A percentile compares a stretch with the other conserved stretches of the same genome.
Conservation (phyloP, 1,284 basidiomycete genomes). For the Boletus smithii region DNA sequence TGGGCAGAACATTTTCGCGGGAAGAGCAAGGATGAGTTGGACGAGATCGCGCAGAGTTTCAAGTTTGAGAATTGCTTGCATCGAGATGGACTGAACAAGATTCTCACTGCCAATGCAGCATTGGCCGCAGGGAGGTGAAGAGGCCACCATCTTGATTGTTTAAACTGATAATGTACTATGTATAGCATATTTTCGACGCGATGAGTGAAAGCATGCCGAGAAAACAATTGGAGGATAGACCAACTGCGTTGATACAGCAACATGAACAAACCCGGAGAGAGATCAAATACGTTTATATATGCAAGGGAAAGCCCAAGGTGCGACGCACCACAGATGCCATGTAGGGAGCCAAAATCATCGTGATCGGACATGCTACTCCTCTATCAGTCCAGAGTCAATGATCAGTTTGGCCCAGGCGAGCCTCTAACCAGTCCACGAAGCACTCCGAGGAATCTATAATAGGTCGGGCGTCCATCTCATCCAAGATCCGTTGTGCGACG, state of each 20-base stretch:
- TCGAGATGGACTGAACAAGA: conserved; percentile 48
- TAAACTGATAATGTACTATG: background rate
- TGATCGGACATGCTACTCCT: too few species aligned
- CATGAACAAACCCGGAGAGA: background rate
- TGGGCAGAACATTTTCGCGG: conserved; percentile 64
- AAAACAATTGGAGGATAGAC: too few species aligned
- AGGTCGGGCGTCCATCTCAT: conserved; percentile 38
- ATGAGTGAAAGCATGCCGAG: background rate
- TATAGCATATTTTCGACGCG: background rate
- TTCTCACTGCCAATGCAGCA: conserved; percentile 40
- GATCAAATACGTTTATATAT: background rate
- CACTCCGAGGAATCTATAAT: conserved; percentile 32
- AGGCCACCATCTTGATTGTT: too few species aligned
- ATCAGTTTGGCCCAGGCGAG: conserved; percentile 37
- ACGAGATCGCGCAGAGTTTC: conserved; percentile 60
- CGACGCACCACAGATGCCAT: background rate
- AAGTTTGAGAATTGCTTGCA: conserved; percentile 54
- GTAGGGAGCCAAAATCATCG: background rate
- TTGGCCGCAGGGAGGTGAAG: conserved; percentile 1
- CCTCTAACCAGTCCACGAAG: conserved; percentile 48
- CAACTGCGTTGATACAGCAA: background rate
- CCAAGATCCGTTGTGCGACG: conserved; percentile 55
- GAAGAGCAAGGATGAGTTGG: conserved; percentile 53
- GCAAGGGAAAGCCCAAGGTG: background rate
- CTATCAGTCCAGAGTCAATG: conserved; percentile 23